Conservation (phyloP, 257 asterid genomes). For the Capsicum baccatum region DNA sequence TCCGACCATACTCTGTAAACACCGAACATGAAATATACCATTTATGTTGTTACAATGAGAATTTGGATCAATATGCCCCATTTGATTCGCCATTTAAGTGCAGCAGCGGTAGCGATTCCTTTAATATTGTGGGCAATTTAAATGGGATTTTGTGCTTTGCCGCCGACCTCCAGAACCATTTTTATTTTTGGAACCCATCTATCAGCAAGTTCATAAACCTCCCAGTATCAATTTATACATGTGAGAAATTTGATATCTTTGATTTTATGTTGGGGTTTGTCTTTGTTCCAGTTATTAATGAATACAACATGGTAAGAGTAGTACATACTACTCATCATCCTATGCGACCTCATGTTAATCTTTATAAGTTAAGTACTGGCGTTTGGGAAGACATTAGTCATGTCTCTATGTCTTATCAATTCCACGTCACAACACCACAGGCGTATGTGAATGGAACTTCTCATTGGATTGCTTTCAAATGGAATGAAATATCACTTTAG, state of each 20-base stretch:
- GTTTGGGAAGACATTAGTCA: constrained; percentile 19
- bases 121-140: not conserved
- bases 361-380: not conserved
- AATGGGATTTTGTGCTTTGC: not conserved
- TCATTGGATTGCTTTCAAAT: not conserved
- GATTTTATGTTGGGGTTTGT: not conserved
- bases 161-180: not conserved
- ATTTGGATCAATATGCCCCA: not conserved
- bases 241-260: not conserved
- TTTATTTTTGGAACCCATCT: not conserved
- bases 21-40: not conserved
- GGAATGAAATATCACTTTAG: not conserved
- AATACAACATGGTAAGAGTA: not conserved
- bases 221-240: not conserved
- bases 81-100: not conserved
- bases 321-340: not conserved
- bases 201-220: not conserved
- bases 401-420: not conserved
- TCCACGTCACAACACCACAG: not conserved
- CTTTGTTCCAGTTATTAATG: not conserved
- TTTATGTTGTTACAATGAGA: not conserved
- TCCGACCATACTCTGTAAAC: not conserved
- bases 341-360: not conserved
- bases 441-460: not conserved
- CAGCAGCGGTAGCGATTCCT: not conserved